These are phyloP conservation scores for Kluyveromyces lactis DNA, from an alignment of 805 yeast species.

Conservation along the genomic window DNA sequence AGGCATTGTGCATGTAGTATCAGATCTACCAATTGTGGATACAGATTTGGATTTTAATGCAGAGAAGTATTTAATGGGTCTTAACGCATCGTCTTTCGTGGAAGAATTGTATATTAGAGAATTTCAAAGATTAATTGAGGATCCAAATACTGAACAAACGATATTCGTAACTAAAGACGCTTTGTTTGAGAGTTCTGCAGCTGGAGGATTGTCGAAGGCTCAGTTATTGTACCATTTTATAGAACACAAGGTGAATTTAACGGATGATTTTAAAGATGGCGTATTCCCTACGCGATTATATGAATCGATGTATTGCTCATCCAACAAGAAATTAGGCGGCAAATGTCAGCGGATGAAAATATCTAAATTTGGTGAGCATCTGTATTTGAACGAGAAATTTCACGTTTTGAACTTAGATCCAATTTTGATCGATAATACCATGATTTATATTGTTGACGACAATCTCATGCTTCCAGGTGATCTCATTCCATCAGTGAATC, in stretches of 20 bases:
- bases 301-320: conserved; percentile 44
- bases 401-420: conserved; percentile 36
- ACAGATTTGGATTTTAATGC: conserved; percentile 37
- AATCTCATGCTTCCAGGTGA: conserved; percentile 56
- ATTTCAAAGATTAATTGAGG: conserved; percentile 48
- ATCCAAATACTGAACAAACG: conserved; percentile 44
- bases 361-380: conserved; percentile 21
- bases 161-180: conserved; percentile 43
- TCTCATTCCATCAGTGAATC: conserved; percentile 57
- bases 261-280: conserved; percentile 9
- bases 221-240: conserved; percentile 56
- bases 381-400: conserved; percentile 48
- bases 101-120: conserved; percentile 60
- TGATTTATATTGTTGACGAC: conserved; percentile 57
- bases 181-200: conserved; percentile 23
- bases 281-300: conserved; percentile 28
- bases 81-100: conserved; percentile 55
- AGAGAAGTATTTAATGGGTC: conserved; percentile 49
- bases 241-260: conserved; percentile 15
- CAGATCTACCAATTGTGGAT: conserved; percentile 22
- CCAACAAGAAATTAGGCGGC: conserved; percentile 45
- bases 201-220: conserved; percentile 27
- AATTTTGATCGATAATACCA: conserved; percentile 48
- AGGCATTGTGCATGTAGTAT: conserved; percentile 45
- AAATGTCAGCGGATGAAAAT: conserved; percentile 57